Base-by-base conservation (phyloP, 345 rosid species). In the Bretschneidera sinensis region DNA sequence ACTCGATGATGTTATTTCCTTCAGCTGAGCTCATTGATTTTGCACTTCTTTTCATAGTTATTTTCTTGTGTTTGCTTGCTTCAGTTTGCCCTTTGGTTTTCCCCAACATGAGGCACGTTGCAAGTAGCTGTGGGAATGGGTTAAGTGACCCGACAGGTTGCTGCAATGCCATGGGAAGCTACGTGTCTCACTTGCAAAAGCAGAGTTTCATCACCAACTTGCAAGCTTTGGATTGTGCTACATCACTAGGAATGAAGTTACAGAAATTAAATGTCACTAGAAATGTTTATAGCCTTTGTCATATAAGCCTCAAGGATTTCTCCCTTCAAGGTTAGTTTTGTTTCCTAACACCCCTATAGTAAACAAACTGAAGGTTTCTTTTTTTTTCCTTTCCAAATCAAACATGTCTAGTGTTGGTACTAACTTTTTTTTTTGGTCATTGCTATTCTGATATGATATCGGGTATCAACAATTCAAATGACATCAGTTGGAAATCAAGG, bases 71-170 rank as follows among this genome's bases (percentile, higher is more conserved):
- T 62, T 45, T 51, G 43, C 53, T 51, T 51, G 64, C 60, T 75
- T 72, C 84, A 94, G 99, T 83, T 55, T 94, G 97, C 74, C 99
- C 99, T 62, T 83, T 94, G 68, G 81, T 83, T 55, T 87, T 90
- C 60, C 96, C 97, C 0, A 71, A 77, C 71, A 88, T 78, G 84
- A 80, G 67, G 71, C 82, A 80, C 64, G 79, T 94, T 34, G 80
- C 77, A 1, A 81, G 79, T 71, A 81, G 80, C 67, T 90, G 97
- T 31, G 78, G 81, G 39, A 65, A 79, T 24, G 85, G 66, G 54
- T 63, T 77, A 70, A 80, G 68, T 69, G 81, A 86, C 64, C 76
- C 64, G 24, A 75, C 86, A 20, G 89, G 73, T 34, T 90, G 99
- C 74, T 94, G 99, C 18, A 45, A 50, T 50, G 87, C 92, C 56